Conservation (phyloP, 73 alveolate species). For the Paramecium bursaria region DNA sequence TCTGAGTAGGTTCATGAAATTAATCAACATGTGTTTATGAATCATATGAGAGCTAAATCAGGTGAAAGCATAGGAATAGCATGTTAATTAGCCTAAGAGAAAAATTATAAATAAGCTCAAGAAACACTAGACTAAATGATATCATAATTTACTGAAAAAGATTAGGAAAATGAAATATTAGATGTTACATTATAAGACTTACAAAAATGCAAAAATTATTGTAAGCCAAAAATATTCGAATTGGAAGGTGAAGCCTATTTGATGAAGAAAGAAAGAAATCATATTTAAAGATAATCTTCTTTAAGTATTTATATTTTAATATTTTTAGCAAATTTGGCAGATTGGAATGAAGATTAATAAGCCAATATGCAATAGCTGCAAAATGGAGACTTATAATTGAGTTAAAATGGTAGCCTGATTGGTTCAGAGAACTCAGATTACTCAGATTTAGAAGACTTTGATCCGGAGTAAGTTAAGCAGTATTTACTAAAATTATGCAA, state of each 20-base stretch:
- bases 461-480: too few relatives aligned
- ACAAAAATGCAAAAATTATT: conserved; percentile 34
- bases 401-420: conserved; percentile 27
- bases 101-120: conserved; percentile 40
- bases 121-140: not conserved
- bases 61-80: conserved; percentile 69
- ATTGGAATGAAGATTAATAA: conserved; percentile 57
- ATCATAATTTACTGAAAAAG: not conserved
- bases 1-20: not conserved
- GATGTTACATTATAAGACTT: conserved; percentile 28
- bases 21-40: conserved; percentile 69
- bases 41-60: conserved; percentile 68
- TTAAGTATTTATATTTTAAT: not conserved
- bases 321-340: conserved; percentile 23
- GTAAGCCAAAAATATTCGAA: conserved; percentile 54
- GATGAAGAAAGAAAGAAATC: conserved; percentile 68
- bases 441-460: too few relatives aligned
- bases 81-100: conserved; percentile 52
- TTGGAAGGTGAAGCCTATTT: conserved; percentile 67
- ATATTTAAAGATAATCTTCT: conserved; percentile 12
- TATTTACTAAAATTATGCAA: not conserved
- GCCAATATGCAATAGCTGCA: conserved; percentile 26
- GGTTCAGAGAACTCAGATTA: too few relatives aligned
- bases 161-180: not conserved
- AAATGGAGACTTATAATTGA: conserved; percentile 40